These are phyloP conservation scores for Diaporthe vexans DNA, from an alignment of 2,329 filamentous ascomycete species.

Conservation along the genomic window DNA sequence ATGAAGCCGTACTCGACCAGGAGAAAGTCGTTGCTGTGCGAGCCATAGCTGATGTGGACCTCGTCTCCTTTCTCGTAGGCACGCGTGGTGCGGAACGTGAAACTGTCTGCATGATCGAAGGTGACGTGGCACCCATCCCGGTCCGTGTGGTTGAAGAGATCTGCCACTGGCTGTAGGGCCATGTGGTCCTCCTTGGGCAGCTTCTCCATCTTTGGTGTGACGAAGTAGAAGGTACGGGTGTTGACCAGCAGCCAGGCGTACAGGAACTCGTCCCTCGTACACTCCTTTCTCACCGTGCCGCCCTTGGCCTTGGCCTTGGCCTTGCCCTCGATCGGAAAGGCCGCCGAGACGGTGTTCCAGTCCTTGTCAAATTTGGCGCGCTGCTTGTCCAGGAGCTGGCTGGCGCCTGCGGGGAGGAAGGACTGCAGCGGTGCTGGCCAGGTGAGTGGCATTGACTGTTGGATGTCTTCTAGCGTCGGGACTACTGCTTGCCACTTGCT, in stretches of 20 bases:
- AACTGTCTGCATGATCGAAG: constrained; percentile 62
- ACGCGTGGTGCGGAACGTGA: constrained; percentile 66
- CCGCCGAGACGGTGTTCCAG: constrained; percentile 53
- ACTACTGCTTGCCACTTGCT: constrained; percentile 76
- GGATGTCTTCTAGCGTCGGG: constrained; percentile 73
- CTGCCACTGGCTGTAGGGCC: constrained; percentile 79
- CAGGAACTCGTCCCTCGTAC: constrained; percentile 56
- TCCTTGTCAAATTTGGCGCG: constrained; percentile 56
- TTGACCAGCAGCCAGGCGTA: constrained; percentile 73
- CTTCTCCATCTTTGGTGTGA: constrained; percentile 59
- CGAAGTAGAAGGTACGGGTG: constrained; percentile 74
- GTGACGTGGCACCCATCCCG: constrained; percentile 63
- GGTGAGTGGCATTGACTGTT: constrained; percentile 59
- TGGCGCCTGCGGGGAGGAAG: constrained; percentile 61
- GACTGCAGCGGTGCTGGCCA: constrained; percentile 62
- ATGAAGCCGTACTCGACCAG: constrained; percentile 76
- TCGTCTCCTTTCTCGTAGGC: constrained; percentile 72
- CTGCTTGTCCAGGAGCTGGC: constrained; percentile 67
- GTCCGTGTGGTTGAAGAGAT: constrained; percentile 75
- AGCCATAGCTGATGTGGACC: constrained; percentile 77
- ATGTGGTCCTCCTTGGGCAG: constrained; percentile 70
- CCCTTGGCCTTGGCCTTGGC: background rate
- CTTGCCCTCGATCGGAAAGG: constrained; percentile 51
- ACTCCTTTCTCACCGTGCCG: background rate
- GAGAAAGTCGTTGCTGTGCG: constrained; percentile 80